Base-by-base conservation (phyloP, 2,329 filamentous ascomycete genomes). In the Penicillium sp. region DNA sequence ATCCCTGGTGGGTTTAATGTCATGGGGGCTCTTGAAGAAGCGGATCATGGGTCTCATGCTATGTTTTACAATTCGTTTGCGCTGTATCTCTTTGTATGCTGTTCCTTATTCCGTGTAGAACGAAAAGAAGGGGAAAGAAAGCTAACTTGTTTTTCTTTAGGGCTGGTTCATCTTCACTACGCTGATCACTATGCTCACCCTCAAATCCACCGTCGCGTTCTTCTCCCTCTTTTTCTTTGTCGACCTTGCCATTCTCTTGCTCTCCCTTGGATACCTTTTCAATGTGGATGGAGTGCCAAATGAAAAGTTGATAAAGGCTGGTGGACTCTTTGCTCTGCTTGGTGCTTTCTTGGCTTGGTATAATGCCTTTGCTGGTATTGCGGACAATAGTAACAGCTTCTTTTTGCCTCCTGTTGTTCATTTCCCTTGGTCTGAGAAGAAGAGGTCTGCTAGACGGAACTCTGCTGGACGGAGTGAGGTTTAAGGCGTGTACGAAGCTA, bases 161-260 rank as follows among this genome's bases (percentile, higher is more conserved):
- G 81, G 87, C 72, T 92, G 89, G 89, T 91, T 89, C 78, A 90
- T 93, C 75, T 93, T 92, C 78, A 92, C 89, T 36, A 86, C 85
- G 48, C 72, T 92, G 49, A 76, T 91, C 57, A 79, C 90, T 29
- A 64, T 91, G 39, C 87, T 86, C 78, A 92, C 89, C 0, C 78
- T 92, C 44, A 85, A 85, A 63, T 91, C 89, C 2, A 90, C 88
- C 41, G 78, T 91, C 65, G 87, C 88, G 62, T 91, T 92, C 81
- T 90, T 87, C 79, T 69, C 80, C 13, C 83, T 93, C 31, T 92
- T 92, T 80, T 83, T 91, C 73, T 84, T 82, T 47, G 86, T 92
- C 57, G 89, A 91, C 72, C 68, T 91, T 15, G 83, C 87, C 55
- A 90, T 91, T 76, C 79, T 92, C 58, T 81, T 89, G 70, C 82